Evolutionary conservation across 495 filamentous ascomycete genomes (phyloP).

Genomic region (Annulohypoxylon nitens): DNA sequence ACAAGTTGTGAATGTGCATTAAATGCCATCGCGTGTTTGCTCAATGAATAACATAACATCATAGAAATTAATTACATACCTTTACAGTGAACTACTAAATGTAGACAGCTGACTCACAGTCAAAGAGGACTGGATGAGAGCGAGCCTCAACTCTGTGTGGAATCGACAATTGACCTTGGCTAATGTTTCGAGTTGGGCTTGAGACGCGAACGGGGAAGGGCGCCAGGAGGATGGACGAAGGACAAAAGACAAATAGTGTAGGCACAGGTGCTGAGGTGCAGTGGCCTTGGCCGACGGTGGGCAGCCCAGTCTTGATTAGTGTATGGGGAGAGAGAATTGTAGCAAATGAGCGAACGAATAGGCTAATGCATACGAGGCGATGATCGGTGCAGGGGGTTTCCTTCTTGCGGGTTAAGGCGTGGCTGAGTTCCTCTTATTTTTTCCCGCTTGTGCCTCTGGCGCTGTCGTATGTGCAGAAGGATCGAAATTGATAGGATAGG

Average conservation of each 20-base stretch:
- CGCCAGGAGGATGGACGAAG: conserved; percentile 30
- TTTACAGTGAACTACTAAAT: conserved; percentile 22
- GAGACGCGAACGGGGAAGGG: conserved; percentile 43
- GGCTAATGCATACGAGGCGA: conserved; percentile 45
- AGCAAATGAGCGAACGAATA: conserved; percentile 38
- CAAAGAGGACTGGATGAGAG: conserved; percentile 42
- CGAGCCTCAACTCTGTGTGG: conserved; percentile 25
- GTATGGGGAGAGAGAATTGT: conserved; percentile 29
- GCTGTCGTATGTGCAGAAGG: conserved; percentile 23
- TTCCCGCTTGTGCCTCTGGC: conserved; percentile 39
- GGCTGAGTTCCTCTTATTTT: conserved; percentile 41
- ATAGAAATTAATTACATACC: conserved; percentile 28
- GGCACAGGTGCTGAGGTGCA: conserved; percentile 23
- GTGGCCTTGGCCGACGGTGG: conserved; percentile 32
- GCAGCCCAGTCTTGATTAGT: conserved; percentile 20
- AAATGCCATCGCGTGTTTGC: conserved; percentile 18
- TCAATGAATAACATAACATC: conserved; percentile 19
- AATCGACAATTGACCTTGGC: conserved; percentile 39
- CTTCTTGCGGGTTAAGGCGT: conserved; percentile 33
- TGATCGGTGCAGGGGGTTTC: conserved; percentile 28
- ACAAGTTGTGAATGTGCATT: conserved; percentile 34
- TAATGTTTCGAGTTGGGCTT: conserved; percentile 46
- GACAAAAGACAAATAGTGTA: conserved; percentile 23
- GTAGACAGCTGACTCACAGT: conserved; percentile 25
- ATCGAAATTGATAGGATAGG: conserved; percentile 45